These are phyloP conservation scores for Chrysophaeum taylorii DNA, from an alignment of 352 stramenopile genomes.

Conservation along the genomic window DNA sequence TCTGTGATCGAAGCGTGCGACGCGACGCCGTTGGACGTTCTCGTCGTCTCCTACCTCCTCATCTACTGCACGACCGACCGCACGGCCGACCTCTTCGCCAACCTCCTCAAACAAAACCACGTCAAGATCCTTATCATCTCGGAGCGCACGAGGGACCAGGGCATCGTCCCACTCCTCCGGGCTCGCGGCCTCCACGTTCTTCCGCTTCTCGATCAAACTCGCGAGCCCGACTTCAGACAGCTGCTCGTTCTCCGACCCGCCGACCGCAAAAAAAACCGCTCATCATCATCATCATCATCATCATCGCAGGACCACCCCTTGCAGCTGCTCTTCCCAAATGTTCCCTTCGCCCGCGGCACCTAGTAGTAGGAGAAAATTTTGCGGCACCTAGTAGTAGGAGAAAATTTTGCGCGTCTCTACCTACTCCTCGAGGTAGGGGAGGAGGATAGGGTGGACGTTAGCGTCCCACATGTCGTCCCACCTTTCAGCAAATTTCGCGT, in stretches of 20 bases:
- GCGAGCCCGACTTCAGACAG: not conserved
- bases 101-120: not conserved
- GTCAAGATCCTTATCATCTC: not conserved
- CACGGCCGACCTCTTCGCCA: not conserved
- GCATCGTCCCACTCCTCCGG: not conserved
- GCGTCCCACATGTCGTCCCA: too few relatives aligned
- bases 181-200: not conserved
- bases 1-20: not conserved
- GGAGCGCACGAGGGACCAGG: slow-evolving; percentile 4
- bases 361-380: not conserved
- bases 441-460: too few relatives aligned
- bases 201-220: not conserved
- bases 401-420: slow-evolving; percentile 3
- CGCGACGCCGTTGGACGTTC: not conserved
- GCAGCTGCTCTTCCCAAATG: not conserved
- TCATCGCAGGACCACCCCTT: not conserved
- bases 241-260: not conserved
- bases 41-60: slow-evolving; percentile 3
- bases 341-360: slow-evolving; percentile 7
- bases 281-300: too few relatives aligned
- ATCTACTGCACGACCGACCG: slow-evolving; percentile 5
- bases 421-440: too few relatives aligned
- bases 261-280: too few relatives aligned
- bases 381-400: not conserved
- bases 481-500: too few relatives aligned